A percentile compares a stretch with the other conserved stretches of the same genome.
Conservation (phyloP, 208 protist species). For the Leptomonas seymouri region DNA sequence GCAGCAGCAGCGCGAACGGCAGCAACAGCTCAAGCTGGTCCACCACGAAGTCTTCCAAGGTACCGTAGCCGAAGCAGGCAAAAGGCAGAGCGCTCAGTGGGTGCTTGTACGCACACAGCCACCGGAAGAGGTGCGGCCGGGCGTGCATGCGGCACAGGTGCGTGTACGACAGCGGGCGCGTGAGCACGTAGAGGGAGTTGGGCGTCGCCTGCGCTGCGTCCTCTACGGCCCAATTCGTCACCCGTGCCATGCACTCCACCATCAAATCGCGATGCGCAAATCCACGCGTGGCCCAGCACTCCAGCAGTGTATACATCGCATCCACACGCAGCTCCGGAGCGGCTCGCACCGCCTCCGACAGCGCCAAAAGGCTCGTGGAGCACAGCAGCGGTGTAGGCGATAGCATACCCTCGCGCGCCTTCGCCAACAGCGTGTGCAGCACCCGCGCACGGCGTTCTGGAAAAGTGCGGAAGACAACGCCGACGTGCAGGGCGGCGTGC, state of each 20-base stretch:
- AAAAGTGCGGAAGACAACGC: slow-evolving; percentile 57
- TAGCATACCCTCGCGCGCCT: slow-evolving; percentile 57
- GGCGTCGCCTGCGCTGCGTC: neutral
- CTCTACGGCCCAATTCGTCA: slow-evolving; percentile 29
- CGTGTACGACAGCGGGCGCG: slow-evolving; percentile 12
- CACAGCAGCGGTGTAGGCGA: slow-evolving; percentile 49
- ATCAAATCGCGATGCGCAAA: slow-evolving; percentile 54
- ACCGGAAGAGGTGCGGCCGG: slow-evolving; percentile 57
- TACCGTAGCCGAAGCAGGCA: slow-evolving; percentile 58
- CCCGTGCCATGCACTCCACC: slow-evolving; percentile 55
- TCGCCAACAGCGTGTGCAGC: slow-evolving; percentile 57
- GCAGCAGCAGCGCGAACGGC: slow-evolving; percentile 55
- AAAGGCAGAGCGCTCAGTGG: slow-evolving; percentile 66
- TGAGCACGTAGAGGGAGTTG: neutral
- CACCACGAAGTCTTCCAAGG: slow-evolving; percentile 30
- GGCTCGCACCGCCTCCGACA: slow-evolving; percentile 59
- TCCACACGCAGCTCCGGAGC: slow-evolving; percentile 52
- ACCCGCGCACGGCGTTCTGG: slow-evolving; percentile 37
- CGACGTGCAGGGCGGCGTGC: slow-evolving; percentile 62
- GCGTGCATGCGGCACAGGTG: slow-evolving; percentile 48
- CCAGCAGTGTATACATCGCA: slow-evolving; percentile 71
- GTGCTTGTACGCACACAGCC: slow-evolving; percentile 69
- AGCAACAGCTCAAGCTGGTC: slow-evolving; percentile 44
- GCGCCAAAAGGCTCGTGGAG: slow-evolving; percentile 65
- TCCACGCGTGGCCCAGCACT: slow-evolving; percentile 72